Conservation (phyloP, 2,329 filamentous ascomycete genomes). For the Sclerotinia glacialis region DNA sequence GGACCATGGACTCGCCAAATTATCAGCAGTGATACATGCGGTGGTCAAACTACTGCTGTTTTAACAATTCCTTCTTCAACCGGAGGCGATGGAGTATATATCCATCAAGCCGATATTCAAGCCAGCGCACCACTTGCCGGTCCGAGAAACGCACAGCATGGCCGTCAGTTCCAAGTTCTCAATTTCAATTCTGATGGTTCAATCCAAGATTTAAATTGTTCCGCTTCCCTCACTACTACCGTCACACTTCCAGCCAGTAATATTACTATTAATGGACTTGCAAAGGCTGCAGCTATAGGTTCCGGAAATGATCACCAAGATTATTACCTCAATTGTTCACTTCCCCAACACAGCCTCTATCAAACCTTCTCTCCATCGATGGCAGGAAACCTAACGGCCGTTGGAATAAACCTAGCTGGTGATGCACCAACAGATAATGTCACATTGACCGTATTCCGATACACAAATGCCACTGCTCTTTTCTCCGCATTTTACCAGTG, state of each 20-base stretch:
- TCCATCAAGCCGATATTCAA: slow-evolving; percentile 32
- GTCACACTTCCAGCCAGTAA: slow-evolving; percentile 11
- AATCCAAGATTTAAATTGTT: neutral
- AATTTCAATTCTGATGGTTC: slow-evolving; percentile 17
- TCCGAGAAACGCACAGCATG: slow-evolving; percentile 11
- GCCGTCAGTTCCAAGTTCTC: slow-evolving; percentile 18
- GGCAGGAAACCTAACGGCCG: slow-evolving; percentile 24
- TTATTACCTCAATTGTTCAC: slow-evolving; percentile 25
- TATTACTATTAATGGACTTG: neutral
- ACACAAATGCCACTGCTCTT: slow-evolving; percentile 28
- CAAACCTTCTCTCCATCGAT: slow-evolving; percentile 30
- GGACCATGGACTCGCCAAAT: slow-evolving; percentile 33
- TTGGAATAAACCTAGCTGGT: slow-evolving; percentile 30
- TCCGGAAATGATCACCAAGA: slow-evolving; percentile 25
- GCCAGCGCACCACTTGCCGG: slow-evolving; percentile 27
- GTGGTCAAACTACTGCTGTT: slow-evolving; percentile 31
- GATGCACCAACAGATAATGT: slow-evolving; percentile 24
- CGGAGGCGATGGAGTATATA: slow-evolving; percentile 25
- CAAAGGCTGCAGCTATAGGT: slow-evolving; percentile 14
- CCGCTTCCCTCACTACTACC: slow-evolving; percentile 1
- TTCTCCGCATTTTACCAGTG: slow-evolving; percentile 31
- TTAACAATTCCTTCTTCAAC: slow-evolving; percentile 26
- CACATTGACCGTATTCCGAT: slow-evolving; percentile 30
- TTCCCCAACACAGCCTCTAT: slow-evolving; percentile 29
- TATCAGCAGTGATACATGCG: slow-evolving; percentile 32